These are phyloP conservation scores for Leucocoprinus leucothites DNA, from an alignment of 768 basidiomycete genomes.

Conservation along the genomic window DNA sequence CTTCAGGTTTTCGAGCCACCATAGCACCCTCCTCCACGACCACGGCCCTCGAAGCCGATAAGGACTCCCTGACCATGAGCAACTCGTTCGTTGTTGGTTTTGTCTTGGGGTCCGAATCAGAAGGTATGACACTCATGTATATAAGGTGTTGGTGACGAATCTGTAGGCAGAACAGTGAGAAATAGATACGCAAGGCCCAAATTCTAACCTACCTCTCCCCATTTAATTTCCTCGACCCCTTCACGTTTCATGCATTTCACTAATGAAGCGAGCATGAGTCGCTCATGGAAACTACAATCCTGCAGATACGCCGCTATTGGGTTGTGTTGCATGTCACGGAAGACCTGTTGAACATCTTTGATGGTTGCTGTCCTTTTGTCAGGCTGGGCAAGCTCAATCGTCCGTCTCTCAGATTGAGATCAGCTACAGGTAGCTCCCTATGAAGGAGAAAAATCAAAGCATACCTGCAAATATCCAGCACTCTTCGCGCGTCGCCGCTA, in stretches of 20 bases:
- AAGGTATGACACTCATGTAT: constrained; percentile 62
- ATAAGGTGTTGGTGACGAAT: constrained; percentile 74
- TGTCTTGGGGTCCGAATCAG: constrained; percentile 52
- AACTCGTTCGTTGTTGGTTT: constrained; percentile 66
- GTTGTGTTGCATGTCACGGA: constrained; percentile 85
- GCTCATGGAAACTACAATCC: constrained; percentile 84
- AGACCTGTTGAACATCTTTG: constrained; percentile 74
- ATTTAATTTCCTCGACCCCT: constrained; percentile 85
- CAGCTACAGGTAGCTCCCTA: not conserved
- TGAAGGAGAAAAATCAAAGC: constrained; percentile 15
- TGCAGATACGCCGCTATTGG: constrained; percentile 82
- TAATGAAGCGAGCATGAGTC: constrained; percentile 81
- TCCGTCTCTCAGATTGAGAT: constrained; percentile 50
- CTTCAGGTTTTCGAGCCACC: constrained; percentile 50
- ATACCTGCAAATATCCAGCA: constrained; percentile 89
- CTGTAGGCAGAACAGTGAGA: constrained; percentile 31
- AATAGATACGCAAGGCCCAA: not conserved
- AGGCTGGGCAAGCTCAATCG: constrained; percentile 73
- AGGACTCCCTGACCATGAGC: constrained; percentile 64
- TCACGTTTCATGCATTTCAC: constrained; percentile 79
- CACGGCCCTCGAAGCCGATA: constrained; percentile 76
- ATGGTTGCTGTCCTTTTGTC: constrained; percentile 52
- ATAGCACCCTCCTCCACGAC: constrained; percentile 63
- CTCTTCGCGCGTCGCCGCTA: constrained; percentile 91
- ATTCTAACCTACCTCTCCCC: constrained; percentile 61